Conservation (phyloP, 2,329 filamentous ascomycete genomes). For the Colletotrichum phormii region DNA sequence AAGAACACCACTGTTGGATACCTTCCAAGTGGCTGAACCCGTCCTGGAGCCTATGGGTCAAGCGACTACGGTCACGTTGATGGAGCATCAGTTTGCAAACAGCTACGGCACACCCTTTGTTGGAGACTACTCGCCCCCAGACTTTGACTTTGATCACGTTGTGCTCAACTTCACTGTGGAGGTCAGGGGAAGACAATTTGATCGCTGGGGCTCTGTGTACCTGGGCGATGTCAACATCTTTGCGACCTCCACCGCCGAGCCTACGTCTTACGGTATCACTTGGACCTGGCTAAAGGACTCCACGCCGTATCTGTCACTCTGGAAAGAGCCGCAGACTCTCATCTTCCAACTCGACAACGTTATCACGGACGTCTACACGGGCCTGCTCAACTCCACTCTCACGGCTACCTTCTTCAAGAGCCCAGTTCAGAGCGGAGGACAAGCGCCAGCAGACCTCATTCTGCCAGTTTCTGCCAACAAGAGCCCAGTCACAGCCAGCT, state of each 20-base stretch:
- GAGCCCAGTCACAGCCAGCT: slow-evolving; percentile 67
- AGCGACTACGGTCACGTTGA: slow-evolving; percentile 63
- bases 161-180: slow-evolving; percentile 83
- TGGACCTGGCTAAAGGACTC: slow-evolving; percentile 86
- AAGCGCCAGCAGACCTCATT: slow-evolving; percentile 70
- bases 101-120: slow-evolving; percentile 81
- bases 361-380: slow-evolving; percentile 78
- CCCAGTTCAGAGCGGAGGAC: slow-evolving; percentile 50
- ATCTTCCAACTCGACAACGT: slow-evolving; percentile 86
- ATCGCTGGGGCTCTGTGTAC: slow-evolving; percentile 81
- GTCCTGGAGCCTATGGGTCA: slow-evolving; percentile 56
- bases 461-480: slow-evolving; percentile 72
- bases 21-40: slow-evolving; percentile 77
- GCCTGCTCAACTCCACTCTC: slow-evolving; percentile 77
- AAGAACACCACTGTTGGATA: slow-evolving; percentile 57
- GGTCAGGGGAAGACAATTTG: slow-evolving; percentile 79
- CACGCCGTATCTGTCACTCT: slow-evolving; percentile 76
- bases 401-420: slow-evolving; percentile 77
- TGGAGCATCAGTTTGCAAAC: slow-evolving; percentile 76
- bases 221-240: slow-evolving; percentile 82
- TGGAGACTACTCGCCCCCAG: slow-evolving; percentile 73
- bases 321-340: slow-evolving; percentile 75
- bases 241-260: slow-evolving; percentile 85
- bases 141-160: slow-evolving; percentile 78
- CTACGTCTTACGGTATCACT: slow-evolving; percentile 72